Conservation (phyloP, 1,139 yeast genomes). For the Lodderomyces theae region DNA sequence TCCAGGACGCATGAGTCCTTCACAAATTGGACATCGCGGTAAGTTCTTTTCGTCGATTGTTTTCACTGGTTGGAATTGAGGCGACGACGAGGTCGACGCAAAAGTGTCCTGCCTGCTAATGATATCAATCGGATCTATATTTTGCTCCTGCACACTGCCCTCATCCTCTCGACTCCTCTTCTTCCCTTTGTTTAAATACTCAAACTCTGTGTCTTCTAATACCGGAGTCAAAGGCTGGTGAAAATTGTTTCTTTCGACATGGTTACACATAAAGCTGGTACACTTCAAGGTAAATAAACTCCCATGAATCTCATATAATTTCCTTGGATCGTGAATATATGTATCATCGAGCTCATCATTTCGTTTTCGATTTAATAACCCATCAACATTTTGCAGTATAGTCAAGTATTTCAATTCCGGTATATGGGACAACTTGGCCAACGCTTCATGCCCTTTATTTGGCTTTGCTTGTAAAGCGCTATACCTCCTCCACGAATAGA, state of each 20-base stretch:
- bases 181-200: constrained; percentile 18
- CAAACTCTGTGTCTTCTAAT: constrained; percentile 40
- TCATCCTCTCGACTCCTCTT: constrained; percentile 12
- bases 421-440: constrained; percentile 47
- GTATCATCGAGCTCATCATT: constrained; percentile 22
- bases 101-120: background rate
- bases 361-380: constrained; percentile 63
- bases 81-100: constrained; percentile 24
- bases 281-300: constrained; percentile 70
- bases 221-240: constrained; percentile 64
- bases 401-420: constrained; percentile 46
- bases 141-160: constrained; percentile 3
- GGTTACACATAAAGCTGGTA: constrained; percentile 72
- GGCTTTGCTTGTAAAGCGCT: constrained; percentile 68
- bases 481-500: constrained; percentile 67
- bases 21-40: constrained; percentile 78
- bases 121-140: background rate
- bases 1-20: constrained; percentile 68
- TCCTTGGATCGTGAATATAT: constrained; percentile 54
- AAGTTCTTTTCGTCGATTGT: constrained; percentile 49
- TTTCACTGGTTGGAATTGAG: constrained; percentile 48
- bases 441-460: constrained; percentile 67
- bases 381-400: constrained; percentile 82
- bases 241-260: constrained; percentile 49
- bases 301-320: constrained; percentile 73